These are phyloP conservation scores for Phalaenopsis equestris DNA, from an alignment of 106 monocot species.

Conservation along the genomic window DNA sequence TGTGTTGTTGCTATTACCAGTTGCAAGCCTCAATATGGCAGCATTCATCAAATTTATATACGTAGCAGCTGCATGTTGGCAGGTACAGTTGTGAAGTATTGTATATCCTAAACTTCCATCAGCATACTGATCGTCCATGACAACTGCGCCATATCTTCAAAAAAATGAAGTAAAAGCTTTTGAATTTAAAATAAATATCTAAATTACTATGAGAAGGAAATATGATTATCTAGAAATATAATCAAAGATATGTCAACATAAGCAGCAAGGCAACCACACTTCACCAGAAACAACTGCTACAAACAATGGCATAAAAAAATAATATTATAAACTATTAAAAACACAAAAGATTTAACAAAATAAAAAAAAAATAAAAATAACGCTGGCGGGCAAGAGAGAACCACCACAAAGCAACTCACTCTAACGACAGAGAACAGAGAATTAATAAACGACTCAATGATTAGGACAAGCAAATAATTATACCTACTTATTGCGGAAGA, in stretches of 20 bases:
- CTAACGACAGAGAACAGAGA: too few relatives aligned
- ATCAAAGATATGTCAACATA: not conserved
- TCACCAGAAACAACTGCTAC: not conserved
- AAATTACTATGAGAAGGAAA: not conserved
- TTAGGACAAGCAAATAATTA: too few relatives aligned
- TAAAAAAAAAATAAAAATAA: not conserved
- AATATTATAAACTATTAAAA: not conserved
- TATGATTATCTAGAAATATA: not conserved
- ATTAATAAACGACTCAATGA: too few relatives aligned
- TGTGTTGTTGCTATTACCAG: conserved; percentile 56
- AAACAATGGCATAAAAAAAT: not conserved
- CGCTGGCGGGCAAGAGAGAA: not conserved
- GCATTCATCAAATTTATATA: conserved; percentile 86
- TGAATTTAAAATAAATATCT: not conserved
- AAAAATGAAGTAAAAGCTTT: conserved; percentile 3
- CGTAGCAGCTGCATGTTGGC: conserved; percentile 85
- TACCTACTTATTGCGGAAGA: too few relatives aligned
- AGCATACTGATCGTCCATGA: conserved; percentile 69
- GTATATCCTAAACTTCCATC: conserved; percentile 79
- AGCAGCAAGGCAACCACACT: not conserved
- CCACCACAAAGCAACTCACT: too few relatives aligned
- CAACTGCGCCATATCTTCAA: conserved; percentile 85
- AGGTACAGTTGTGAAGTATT: conserved; percentile 79
- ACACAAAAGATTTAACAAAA: not conserved
- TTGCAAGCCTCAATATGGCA: conserved; percentile 70